These are phyloP conservation scores for Fusarium tricinctum DNA, from an alignment of 2,329 filamentous ascomycete genomes.

Conservation along the genomic window DNA sequence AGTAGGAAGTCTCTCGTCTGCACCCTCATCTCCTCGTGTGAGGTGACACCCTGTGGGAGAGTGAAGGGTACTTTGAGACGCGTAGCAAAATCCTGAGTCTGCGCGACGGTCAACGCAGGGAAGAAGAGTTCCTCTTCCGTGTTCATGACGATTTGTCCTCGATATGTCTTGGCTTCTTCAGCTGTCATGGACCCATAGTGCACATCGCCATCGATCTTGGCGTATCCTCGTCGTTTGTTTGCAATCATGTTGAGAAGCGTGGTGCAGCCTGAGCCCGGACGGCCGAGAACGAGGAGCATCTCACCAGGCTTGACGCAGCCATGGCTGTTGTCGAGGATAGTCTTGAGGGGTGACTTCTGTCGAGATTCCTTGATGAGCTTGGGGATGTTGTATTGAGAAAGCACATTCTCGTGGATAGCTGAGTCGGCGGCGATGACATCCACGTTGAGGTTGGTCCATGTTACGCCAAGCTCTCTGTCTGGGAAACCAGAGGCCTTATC, in stretches of 20 bases:
- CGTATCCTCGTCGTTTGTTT: slow-evolving; percentile 73
- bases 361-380: slow-evolving; percentile 66
- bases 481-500: slow-evolving; percentile 62
- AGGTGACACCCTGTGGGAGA: slow-evolving; percentile 60
- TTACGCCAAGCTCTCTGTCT: slow-evolving; percentile 69
- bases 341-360: slow-evolving; percentile 70
- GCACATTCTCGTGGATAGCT: slow-evolving; percentile 74
- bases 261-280: slow-evolving; percentile 78
- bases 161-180: slow-evolving; percentile 64
- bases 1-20: slow-evolving; percentile 69
- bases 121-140: slow-evolving; percentile 77
- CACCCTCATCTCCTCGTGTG: slow-evolving; percentile 60
- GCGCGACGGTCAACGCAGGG: slow-evolving; percentile 76
- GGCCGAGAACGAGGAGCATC: slow-evolving; percentile 78
- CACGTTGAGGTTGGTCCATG: slow-evolving; percentile 75
- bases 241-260: slow-evolving; percentile 78
- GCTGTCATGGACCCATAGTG: slow-evolving; percentile 66
- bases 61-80: slow-evolving; percentile 68
- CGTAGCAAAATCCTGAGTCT: slow-evolving; percentile 79
- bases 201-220: slow-evolving; percentile 70
- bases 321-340: slow-evolving; percentile 74
- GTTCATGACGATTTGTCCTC: slow-evolving; percentile 75
- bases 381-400: slow-evolving; percentile 70
- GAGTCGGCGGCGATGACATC: slow-evolving; percentile 72
- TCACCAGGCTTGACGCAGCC: slow-evolving; percentile 80